Evolutionary conservation across 1,284 basidiomycete genomes (phyloP).

Genomic region (Apiotrichum siamense): DNA sequence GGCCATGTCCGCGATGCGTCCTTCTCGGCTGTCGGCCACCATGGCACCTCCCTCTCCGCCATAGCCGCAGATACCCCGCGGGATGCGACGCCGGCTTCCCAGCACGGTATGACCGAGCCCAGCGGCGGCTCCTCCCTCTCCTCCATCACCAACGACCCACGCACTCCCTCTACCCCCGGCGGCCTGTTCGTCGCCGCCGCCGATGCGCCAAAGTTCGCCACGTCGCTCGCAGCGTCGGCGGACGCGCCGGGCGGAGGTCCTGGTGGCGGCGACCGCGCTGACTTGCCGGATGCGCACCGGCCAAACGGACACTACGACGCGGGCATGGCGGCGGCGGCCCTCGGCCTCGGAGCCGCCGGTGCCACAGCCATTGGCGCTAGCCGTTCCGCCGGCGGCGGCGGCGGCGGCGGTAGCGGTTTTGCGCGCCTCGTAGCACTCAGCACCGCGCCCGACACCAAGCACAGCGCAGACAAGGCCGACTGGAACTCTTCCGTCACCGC

Average conservation of each 20-base stretch:
- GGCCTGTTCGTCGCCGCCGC: not conserved
- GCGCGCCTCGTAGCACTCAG: not conserved
- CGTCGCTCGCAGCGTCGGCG: not conserved
- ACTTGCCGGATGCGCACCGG: too few species aligned
- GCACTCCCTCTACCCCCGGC: not conserved
- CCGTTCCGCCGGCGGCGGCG: conserved; percentile 4
- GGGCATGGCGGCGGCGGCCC: too few species aligned
- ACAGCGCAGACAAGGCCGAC: conserved; percentile 28
- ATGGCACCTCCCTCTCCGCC: not conserved
- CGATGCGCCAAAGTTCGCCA: not conserved
- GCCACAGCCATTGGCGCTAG: too few species aligned
- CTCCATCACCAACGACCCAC: not conserved
- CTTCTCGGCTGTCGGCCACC: not conserved
- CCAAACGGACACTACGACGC: too few species aligned
- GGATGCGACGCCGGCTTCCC: not conserved
- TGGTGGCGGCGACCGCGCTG: too few species aligned
- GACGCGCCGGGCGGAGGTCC: not conserved
- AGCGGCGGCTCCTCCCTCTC: not conserved
- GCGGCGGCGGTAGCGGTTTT: not conserved
- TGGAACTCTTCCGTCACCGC: conserved; percentile 38
- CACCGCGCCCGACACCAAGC: not conserved
- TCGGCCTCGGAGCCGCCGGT: too few species aligned
- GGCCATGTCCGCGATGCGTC: not conserved
- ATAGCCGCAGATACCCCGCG: not conserved
- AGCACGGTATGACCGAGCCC: too few species aligned